Conservation (phyloP, 2,329 filamentous ascomycete genomes). For the Coniella lustricola region DNA sequence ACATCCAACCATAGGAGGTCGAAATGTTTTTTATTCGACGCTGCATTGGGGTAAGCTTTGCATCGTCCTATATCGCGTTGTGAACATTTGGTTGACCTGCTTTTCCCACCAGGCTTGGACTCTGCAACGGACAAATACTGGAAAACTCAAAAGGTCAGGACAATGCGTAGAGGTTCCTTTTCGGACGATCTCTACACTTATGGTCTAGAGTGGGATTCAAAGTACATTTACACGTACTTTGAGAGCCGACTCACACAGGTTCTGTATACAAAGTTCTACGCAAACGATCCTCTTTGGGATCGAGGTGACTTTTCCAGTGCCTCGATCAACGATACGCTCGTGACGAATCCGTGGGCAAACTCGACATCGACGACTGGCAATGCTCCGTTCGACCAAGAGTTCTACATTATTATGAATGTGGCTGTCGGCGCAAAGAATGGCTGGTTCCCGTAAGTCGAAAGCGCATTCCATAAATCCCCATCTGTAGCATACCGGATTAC, state of each 20-base stretch:
- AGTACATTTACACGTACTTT: constrained; percentile 47
- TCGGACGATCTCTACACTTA: constrained; percentile 41
- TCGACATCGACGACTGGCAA: constrained; percentile 31
- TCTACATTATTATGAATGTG: constrained; percentile 45
- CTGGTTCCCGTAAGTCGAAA: constrained; percentile 34
- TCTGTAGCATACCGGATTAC: background rate
- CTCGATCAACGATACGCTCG: constrained; percentile 33
- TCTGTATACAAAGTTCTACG: constrained; percentile 30
- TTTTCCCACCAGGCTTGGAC: constrained; percentile 16
- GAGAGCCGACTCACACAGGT: constrained; percentile 36
- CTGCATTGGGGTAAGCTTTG: constrained; percentile 38
- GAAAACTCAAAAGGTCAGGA: constrained; percentile 27
- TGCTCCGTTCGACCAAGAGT: constrained; percentile 45
- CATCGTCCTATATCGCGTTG: background rate
- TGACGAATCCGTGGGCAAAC: constrained; percentile 37
- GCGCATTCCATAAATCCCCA: no score
- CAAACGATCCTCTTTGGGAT: constrained; percentile 30
- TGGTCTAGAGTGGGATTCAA: constrained; percentile 43
- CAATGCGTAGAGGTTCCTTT: constrained; percentile 31
- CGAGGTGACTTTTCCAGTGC: constrained; percentile 34
- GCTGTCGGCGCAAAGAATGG: constrained; percentile 43
- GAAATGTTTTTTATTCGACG: constrained; percentile 35
- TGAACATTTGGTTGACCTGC: no score
- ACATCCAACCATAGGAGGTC: no score
- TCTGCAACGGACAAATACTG: constrained; percentile 26